Conservation (phyloP, 768 basidiomycete species). For the Mrakia blollopis region DNA sequence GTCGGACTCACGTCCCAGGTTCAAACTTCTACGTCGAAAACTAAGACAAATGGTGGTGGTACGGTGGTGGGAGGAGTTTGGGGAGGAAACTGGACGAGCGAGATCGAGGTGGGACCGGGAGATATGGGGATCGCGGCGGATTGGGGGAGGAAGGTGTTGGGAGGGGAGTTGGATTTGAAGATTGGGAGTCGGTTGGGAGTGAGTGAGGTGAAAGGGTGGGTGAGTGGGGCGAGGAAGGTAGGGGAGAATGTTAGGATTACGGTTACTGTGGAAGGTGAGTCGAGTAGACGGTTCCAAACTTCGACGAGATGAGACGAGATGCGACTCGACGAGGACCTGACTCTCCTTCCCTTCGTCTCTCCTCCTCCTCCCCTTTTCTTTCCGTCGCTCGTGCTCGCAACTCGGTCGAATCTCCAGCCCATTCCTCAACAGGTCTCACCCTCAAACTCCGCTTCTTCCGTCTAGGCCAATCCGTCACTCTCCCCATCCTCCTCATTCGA, state of each 20-base stretch:
- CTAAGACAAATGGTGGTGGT: too few species aligned
- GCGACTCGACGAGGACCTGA: neutral
- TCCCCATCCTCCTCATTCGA: constrained; percentile 44
- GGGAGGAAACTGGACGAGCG: constrained; percentile 26
- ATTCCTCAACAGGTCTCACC: constrained; percentile 36
- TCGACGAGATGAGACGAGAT: neutral
- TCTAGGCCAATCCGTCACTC: constrained; percentile 44
- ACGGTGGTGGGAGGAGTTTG: neutral
- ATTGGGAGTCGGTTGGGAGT: constrained; percentile 6
- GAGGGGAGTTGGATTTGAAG: constrained; percentile 23
- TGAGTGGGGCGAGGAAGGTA: constrained; percentile 24
- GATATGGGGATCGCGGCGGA: constrained; percentile 14
- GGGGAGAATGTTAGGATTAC: constrained; percentile 14
- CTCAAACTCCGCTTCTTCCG: constrained; percentile 38
- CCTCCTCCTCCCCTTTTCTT: neutral
- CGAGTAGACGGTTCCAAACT: neutral
- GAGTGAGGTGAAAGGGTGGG: constrained; percentile 15
- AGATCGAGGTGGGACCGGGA: constrained; percentile 19
- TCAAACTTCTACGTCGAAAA: neutral
- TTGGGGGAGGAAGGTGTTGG: constrained; percentile 17
- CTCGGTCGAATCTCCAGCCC: constrained; percentile 3
- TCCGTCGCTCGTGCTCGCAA: too few species aligned
- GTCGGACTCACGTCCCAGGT: constrained; percentile 34
- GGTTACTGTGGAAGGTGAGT: constrained; percentile 22
- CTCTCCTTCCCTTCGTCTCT: neutral